Base-by-base conservation (phyloP, 768 basidiomycete species). In the Serendipita sp. region DNA sequence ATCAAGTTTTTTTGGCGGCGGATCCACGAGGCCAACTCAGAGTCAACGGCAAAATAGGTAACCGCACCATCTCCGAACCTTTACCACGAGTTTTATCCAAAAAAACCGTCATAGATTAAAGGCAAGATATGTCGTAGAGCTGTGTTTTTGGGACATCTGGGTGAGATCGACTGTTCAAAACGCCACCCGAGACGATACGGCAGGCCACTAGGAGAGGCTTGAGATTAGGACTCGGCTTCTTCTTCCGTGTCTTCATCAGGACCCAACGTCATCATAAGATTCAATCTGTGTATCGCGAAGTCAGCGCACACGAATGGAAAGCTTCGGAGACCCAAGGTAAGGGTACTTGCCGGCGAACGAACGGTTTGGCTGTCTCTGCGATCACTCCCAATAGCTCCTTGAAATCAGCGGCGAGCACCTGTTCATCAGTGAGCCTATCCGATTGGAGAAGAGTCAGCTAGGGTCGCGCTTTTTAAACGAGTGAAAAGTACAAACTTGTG, bases 291-390 rank as follows among this genome's bases (percentile, higher is more conserved):
- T 0, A 51, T 51, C 30, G 48, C n/a, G 48, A 18, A 5, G 38
- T 28, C 7, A n/a, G 13, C 38, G n/a, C 45, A 7, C 11, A 58
- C 38, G 38, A 38, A 65, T 41, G 41, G 41, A 41, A 66, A 68
- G 47, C 11, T 48, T 15, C 45, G 15, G 46, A 65, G 44, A 63
- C 64, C 32, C 10, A 18, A 11, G 36, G 18, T 32, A 52, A 45
- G 38, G 45, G 3, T 1, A 72, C 81, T 67, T 66, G 87, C 89
- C 84, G 85, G 70, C 89, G 88, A 2, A 93, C 87, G 65, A 96
- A 85, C 0, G 91, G 92, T 62, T 77, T 76, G 70, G 86, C 76
- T 1, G 88, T 76, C 28, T 69, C 73, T 3, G 79, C 81, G 7
- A 87, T 76, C 0, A 78, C 71, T 30, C 78, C 77, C 3, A 95